Base-by-base conservation (phyloP, 768 basidiomycete genomes). In the Boletus patriciae region DNA sequence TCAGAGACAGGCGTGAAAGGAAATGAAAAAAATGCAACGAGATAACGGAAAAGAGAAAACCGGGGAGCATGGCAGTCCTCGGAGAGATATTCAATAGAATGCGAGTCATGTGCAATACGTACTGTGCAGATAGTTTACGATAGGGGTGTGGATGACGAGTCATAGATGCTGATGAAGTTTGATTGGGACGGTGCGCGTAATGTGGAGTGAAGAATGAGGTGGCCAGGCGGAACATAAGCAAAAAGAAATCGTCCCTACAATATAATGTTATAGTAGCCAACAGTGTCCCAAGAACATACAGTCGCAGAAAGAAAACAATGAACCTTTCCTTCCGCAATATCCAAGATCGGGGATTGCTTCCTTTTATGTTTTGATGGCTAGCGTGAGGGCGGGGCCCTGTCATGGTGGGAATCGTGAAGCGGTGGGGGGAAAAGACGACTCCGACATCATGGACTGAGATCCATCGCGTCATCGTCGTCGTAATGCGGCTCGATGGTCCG, bases 221-320 rank as follows among this genome's bases (percentile, higher is more conserved):
- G 41, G 43, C 62, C 61, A n/a, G 44, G 43, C 42, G 55, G 37
- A 54, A 50, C 60, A 62, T 46, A 61, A 70, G 66, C 69, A 73
- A 69, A 63, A 62, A 65, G 51, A 66, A 54, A 66, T 66, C 52
- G 49, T 70, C 61, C 70, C 71, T 71, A 61, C 61, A 69, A 65
- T 72, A 68, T 69, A 71, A 71, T 66, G 71, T 70, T 71, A 71
- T 71, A 58, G 54, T 63, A 62, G 47, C 57, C 59, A 73, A 69
- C 62, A 70, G 62, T 67, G 70, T 73, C 71, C 70, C 70, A 73
- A 73, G 60, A 70, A 71, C 65, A 46, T 71, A 71, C 67, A 70
- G 46, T 57, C 51, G 53, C 59, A 59, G 55, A 62, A 61, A 52
- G 53, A 58, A 54, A 52, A 43, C 53, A 16, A 46, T 31, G 19